Evolutionary conservation across 768 basidiomycete species (phyloP), one percentile per base, ranked within the genome.

Genomic region (Termitomyces sp.): DNA sequence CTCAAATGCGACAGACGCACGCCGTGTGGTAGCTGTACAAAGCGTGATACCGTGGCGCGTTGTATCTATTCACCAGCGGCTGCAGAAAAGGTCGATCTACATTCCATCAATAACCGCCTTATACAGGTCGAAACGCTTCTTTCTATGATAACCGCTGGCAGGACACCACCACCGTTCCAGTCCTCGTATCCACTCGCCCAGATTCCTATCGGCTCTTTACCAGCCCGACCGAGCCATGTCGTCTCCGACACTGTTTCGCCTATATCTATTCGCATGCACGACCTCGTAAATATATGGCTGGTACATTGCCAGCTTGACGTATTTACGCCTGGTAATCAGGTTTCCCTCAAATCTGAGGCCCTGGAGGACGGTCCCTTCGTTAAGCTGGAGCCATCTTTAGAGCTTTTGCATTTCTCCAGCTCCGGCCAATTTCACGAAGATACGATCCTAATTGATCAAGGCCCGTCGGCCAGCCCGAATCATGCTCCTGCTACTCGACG

Each of bases 71-170:
- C 90, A 0, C 83, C 88, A 23, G 90, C 88, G 16, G 91, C 91
- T 0, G 85, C 89, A 17, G 91, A 93, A 74, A 93, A 92, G 81
- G 85, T 93, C 43, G 91, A 93, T 69, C 75, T 93, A 2, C 90
- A 92, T 65, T 89, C 89, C 1, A 78, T 93, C 40, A 88, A 92
- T 65, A 92, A 92, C 69, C 82, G 90, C 12, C 77, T 92, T 29
- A 82, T 87, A 29, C 79, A 82, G 56, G 79, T 92, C 60, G 90
- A 92, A 71, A 71, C 82, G 2, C 73, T 80, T 43, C 71, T 89
- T 17, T 77, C 80, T 5, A 77, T 82, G 62, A 67, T 85, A 5
- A 75, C 76, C 5, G 66, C 73, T 41, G 77, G 77, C 9, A 71
- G 74, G 59, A 66, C 66, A 16, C 67, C 71, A 7, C 68, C 71